Conservation (phyloP, 257 asterid genomes). For the Ajuga chamaepitys region DNA sequence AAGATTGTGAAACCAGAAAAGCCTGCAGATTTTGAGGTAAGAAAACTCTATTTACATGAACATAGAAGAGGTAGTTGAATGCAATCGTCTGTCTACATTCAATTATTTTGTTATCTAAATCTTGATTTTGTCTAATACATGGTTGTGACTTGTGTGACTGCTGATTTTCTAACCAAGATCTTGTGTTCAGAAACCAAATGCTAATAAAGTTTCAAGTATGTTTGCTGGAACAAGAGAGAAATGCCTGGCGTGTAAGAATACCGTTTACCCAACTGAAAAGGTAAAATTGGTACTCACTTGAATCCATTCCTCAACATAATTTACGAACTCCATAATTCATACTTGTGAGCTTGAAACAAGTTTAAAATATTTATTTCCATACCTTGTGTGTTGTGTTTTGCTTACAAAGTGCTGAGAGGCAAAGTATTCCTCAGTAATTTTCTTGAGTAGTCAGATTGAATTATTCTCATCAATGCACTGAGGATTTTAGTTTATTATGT, state of each 20-base stretch:
- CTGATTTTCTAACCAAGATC: not conserved
- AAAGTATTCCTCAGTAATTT: no score
- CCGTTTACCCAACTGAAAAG: slow-evolving; percentile 93
- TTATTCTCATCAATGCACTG: no score
- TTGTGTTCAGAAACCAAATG: slow-evolving; percentile 52
- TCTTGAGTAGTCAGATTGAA: no score
- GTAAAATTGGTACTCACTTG: slow-evolving; percentile 21
- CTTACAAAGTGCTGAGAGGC: no score
- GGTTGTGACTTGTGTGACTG: no score
- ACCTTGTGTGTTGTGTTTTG: no score
- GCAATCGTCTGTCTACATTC: not conserved
- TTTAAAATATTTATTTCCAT: not conserved
- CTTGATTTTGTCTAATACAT: not conserved
- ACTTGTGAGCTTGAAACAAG: not conserved
- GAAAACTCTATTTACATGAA: not conserved
- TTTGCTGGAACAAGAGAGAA: slow-evolving; percentile 84
- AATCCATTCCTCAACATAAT: no score
- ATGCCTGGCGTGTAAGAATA: slow-evolving; percentile 69
- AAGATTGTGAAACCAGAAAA: slow-evolving; percentile 83
- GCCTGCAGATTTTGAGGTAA: slow-evolving; percentile 57
- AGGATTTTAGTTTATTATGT: not conserved
- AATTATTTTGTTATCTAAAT: not conserved
- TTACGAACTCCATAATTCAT: not conserved
- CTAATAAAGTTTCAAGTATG: slow-evolving; percentile 67
- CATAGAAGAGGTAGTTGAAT: not conserved